phyloP scores from a whole-genome alignment of 768 basidiomycete species.

The Boletus tylopilopsis region DNA sequence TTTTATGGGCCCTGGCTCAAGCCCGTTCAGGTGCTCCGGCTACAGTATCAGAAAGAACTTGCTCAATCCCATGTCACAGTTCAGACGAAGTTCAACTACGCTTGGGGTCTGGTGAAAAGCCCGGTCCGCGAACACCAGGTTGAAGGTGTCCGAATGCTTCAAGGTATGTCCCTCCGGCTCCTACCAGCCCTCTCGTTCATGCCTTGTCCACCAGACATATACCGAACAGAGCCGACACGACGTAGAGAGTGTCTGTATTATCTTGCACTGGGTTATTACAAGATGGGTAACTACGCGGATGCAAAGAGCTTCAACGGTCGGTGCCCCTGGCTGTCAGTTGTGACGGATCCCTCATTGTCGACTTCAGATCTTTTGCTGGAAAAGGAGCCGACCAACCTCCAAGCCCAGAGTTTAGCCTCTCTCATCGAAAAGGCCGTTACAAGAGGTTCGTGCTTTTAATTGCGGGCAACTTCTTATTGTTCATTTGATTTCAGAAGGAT shows the following conservation, averaged over 20 bases:
- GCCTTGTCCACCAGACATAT: slow-evolving; percentile 63
- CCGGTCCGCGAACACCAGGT: slow-evolving; percentile 81
- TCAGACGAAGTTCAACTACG: slow-evolving; percentile 97
- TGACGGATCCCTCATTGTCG: slow-evolving; percentile 1
- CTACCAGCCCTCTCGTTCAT: slow-evolving; percentile 2
- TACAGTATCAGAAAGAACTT: slow-evolving; percentile 88
- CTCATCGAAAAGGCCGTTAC: slow-evolving; percentile 85
- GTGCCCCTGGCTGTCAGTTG: slow-evolving; percentile 24
- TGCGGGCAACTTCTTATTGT: background rate
- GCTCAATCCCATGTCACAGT: slow-evolving; percentile 80
- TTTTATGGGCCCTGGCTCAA: background rate
- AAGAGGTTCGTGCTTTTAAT: slow-evolving; percentile 50
- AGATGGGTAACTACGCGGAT: slow-evolving; percentile 93
- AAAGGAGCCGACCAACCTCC: slow-evolving; percentile 91
- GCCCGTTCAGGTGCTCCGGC: slow-evolving; percentile 62
- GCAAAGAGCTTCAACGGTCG: slow-evolving; percentile 90
- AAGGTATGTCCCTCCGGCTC: slow-evolving; percentile 51
- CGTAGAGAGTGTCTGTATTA: slow-evolving; percentile 96
- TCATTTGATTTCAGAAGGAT: slow-evolving; percentile 66
- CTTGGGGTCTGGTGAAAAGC: slow-evolving; percentile 96
- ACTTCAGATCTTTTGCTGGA: slow-evolving; percentile 73
- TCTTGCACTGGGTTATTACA: slow-evolving; percentile 93
- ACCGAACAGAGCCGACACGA: slow-evolving; percentile 79
- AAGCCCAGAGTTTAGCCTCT: slow-evolving; percentile 80
- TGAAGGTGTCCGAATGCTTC: slow-evolving; percentile 86